Percentiles rank a stretch among this genome's conserved stretches.
phyloP scores from a whole-genome alignment of 176 grass and related monocot genomes.

The Sorghum bicolor region Sorghum_bicolor_NCBIv3 NC_012871.2:3117501-3118000 shows the following conservation, averaged over 20 bases:
- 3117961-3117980: conserved; percentile 98
- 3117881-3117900: background rate
- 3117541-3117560: background rate
- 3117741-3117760: background rate
- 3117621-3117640: conserved; percentile 37
- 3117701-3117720: conserved; percentile 5
- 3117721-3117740: conserved; percentile 5
- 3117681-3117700: conserved; percentile 47
- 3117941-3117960: conserved; percentile 88
- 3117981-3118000: conserved; percentile 98
- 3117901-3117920: background rate
- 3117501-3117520: background rate
- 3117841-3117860: background rate
- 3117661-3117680: conserved; percentile 90
- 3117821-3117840: conserved; percentile 23
- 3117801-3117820: background rate
- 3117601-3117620: conserved; percentile 33
- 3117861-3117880: background rate
- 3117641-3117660: conserved; percentile 70
- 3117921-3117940: conserved; percentile 49
- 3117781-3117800: background rate
- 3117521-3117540: background rate
- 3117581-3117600: conserved; percentile 90
- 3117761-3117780: background rate
- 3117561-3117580: conserved; percentile 38